Evolutionary conservation across 192 early-diverging fungal genomes (phyloP).

Genomic region (Coemansia sp.): DNA sequence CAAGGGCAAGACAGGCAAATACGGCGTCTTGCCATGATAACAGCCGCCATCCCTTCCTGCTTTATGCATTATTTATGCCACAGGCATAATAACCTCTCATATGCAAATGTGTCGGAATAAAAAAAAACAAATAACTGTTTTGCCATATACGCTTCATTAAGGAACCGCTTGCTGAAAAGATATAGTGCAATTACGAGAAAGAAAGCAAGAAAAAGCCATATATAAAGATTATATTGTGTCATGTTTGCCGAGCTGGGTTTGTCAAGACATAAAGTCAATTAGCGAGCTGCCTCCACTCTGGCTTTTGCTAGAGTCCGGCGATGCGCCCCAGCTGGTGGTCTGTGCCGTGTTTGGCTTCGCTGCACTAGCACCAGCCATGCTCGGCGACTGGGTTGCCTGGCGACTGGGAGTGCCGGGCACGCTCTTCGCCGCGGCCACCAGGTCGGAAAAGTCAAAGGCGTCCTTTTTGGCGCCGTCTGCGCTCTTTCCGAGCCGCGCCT

Average conservation of each 20-base stretch:
- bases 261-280: conserved; percentile 36
- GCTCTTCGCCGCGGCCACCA: conserved; percentile 41
- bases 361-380: not conserved
- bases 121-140: too few species aligned
- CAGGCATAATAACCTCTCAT: too few species aligned
- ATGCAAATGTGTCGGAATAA: too few species aligned
- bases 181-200: too few species aligned
- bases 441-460: conserved; percentile 51
- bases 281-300: conserved; percentile 14
- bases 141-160: too few species aligned
- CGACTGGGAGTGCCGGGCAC: not conserved
- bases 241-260: too few species aligned
- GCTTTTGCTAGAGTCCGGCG: conserved; percentile 23
- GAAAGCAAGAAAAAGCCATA: too few species aligned
- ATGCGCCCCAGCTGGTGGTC: conserved; percentile 44
- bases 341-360: conserved; percentile 20
- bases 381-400: not conserved
- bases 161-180: too few species aligned
- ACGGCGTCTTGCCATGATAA: conserved; percentile 5
- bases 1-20: conserved; percentile 2
- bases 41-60: not conserved
- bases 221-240: too few species aligned
- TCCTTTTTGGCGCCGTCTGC: conserved; percentile 19
- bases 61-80: too few species aligned
- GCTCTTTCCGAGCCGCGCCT: conserved; percentile 24